Evolutionary conservation across 768 basidiomycete genomes (phyloP).

Genomic region (Boletus subparvulus): DNA sequence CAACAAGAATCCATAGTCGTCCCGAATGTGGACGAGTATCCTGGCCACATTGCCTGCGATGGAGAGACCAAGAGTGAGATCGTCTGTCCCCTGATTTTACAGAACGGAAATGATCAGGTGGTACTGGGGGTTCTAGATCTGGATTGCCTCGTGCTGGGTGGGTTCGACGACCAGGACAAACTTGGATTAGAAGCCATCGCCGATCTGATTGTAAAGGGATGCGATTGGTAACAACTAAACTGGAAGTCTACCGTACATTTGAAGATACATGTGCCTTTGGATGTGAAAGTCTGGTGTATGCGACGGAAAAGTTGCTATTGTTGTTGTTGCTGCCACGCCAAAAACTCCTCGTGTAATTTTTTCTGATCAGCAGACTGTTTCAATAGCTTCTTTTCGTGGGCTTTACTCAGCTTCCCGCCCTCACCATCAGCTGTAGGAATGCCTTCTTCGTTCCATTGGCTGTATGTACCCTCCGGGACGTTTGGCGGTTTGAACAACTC

Average conservation of each 20-base stretch:
- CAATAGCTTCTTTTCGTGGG: slow-evolving; percentile 66
- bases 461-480: slow-evolving; percentile 67
- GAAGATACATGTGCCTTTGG: background rate
- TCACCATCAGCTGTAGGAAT: slow-evolving; percentile 82
- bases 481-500: slow-evolving; percentile 87
- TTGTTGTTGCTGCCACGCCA: slow-evolving; percentile 45
- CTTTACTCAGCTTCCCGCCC: slow-evolving; percentile 86
- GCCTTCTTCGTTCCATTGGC: slow-evolving; percentile 82
- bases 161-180: slow-evolving; percentile 77
- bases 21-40: slow-evolving; percentile 73
- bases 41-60: slow-evolving; percentile 95
- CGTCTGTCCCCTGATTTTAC: slow-evolving; percentile 69
- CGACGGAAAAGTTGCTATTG: background rate
- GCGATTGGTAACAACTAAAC: slow-evolving; percentile 54
- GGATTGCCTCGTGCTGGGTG: slow-evolving; percentile 71
- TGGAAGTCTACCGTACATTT: slow-evolving; percentile 12
- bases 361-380: slow-evolving; percentile 75
- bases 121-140: slow-evolving; percentile 74
- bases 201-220: slow-evolving; percentile 56
- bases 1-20: slow-evolving; percentile 62
- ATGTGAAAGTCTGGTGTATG: background rate
- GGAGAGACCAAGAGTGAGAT: slow-evolving; percentile 89
- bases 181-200: slow-evolving; percentile 76
- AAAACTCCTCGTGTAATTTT: slow-evolving; percentile 78
- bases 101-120: slow-evolving; percentile 29